Evolutionary conservation across 208 protist species (phyloP), one percentile per base, ranked within the genome.

Genomic region (Trypanosoma lewisi): DNA sequence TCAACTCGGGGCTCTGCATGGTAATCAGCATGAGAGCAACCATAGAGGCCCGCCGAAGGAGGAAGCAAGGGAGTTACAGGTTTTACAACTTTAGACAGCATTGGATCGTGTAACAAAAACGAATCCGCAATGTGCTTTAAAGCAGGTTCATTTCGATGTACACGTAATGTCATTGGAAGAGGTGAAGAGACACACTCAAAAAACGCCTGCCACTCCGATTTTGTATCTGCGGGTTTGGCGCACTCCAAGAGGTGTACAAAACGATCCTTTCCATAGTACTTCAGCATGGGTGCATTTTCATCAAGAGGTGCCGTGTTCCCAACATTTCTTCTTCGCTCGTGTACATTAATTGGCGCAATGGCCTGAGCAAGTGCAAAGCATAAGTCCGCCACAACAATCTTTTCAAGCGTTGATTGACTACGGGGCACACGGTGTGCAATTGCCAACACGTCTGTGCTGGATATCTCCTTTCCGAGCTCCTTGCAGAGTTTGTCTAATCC

Each of bases 111-210:
- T 31, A 56, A 36, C 25, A 94, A 69, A 41, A 87, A 71, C 27
- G 73, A 61, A 11, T 65, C n/a, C 2, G 83, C 83, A 42, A 84
- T 55, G 56, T 36, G 41, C 33, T 65, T 47, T 23, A 88, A 50
- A 19, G 63, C 74, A 2, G 47, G 65, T 73, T 96, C 91, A 54
- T 71, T 91, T 58, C 63, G 67, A 63, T 96, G 91, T 31, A 96
- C 66, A 12, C 91, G 85, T 16, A 96, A 68, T 28, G 84, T 83
- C 91, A 96, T 96, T 25, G 91, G 91, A 33, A 96, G 82, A 50
- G 91, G 77, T 17, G 76, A 83, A 14, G 69, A 56, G 14, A 91
- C 33, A 52, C 70, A 70, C 14, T 67, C 48, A 21, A 93, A 19
- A 69, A 94, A 94, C 17, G 49, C 37, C 14, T 61, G 17, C 86